Base-by-base conservation (phyloP, 768 basidiomycete species). In the Tricholoma flavovirens region DNA sequence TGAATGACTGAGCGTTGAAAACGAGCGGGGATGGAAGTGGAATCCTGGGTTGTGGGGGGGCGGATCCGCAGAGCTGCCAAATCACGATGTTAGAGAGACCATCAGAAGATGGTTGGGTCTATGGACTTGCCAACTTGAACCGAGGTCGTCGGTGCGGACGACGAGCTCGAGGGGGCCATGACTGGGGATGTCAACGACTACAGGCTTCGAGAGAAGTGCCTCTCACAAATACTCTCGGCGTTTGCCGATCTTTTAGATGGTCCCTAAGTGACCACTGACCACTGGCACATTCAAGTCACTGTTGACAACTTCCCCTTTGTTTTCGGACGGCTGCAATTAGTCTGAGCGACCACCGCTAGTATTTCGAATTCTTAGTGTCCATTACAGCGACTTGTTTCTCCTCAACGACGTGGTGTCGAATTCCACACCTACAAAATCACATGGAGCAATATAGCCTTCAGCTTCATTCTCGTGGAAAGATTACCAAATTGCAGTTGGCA, bases 1-100 rank as follows among this genome's bases (percentile, higher is more conserved):
- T 91, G 87, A 73, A 98, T 84, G 67, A 94, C 86, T 60, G 85
- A 82, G 61, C 89, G 85, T 75, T 97, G 95, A 73, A 98, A 97
- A 70, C 96, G 90, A 71, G 87, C 84, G 64, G 96, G 96, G 60
- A 96, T 93, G 67, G 88, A 87, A 51, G 79, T 78, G 42, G 86
- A 76, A 76, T 97, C 94, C 69, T 95, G 89, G 32, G 79, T 72
- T 43, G 92, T 92, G 43, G 88, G 81, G 26, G 95, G 95, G 58
- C 94, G 86, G 61, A 98, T 94, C 63, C 95, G 88, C 64, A 97
- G 78, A 65, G 94, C 95, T 83, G 59, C 49, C 51, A 57, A 56
- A 4, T 2, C 24, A 36, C 38, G 55, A 66, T 60, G 71, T 65
- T 49, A 45, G 55, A 36, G 36, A 43, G 17, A 53, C 17, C 46